These are phyloP conservation scores for Pleurotus citrinopileatus DNA, from an alignment of 768 basidiomycete genomes.

Conservation along the genomic window DNA sequence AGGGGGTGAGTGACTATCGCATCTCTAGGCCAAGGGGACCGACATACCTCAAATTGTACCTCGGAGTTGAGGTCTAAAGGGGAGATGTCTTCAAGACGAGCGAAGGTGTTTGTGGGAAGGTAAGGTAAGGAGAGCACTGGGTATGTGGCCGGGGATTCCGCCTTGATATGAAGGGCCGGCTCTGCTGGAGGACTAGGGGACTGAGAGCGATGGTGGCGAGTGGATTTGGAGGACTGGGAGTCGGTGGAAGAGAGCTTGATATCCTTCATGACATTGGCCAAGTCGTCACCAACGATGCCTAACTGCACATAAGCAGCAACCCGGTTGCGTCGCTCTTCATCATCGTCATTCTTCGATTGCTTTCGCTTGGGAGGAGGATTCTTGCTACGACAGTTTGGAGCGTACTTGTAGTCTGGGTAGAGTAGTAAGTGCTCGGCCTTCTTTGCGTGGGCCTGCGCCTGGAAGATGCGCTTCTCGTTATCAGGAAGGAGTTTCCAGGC, in stretches of 20 bases:
- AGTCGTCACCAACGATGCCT: constrained; percentile 48
- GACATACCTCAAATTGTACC: not conserved
- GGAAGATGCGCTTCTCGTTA: constrained; percentile 48
- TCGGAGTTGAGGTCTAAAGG: not conserved
- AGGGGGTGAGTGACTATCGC: not conserved
- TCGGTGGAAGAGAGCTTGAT: constrained; percentile 7
- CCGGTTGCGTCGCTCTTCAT: constrained; percentile 48
- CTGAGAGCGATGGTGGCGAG: not conserved
- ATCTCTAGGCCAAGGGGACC: not conserved
- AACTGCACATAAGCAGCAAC: constrained; percentile 49
- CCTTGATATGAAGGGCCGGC: not conserved
- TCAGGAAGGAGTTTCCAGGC: constrained; percentile 55
- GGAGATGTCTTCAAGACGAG: not conserved
- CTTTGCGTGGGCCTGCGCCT: constrained; percentile 46
- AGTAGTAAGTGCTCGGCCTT: constrained; percentile 44
- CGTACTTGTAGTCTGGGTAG: constrained; percentile 57
- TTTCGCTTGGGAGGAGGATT: constrained; percentile 47
- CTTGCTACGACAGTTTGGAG: constrained; percentile 39
- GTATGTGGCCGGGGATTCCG: not conserved
- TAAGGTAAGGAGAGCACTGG: not conserved
- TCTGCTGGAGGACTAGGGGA: constrained; percentile 6
- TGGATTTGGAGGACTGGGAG: constrained; percentile 1
- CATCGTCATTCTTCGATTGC: constrained; percentile 46
- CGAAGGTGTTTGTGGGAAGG: not conserved
- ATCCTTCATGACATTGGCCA: constrained; percentile 39